Conservation (phyloP, 257 asterid species). For the Solanum medicagineum region DNA sequence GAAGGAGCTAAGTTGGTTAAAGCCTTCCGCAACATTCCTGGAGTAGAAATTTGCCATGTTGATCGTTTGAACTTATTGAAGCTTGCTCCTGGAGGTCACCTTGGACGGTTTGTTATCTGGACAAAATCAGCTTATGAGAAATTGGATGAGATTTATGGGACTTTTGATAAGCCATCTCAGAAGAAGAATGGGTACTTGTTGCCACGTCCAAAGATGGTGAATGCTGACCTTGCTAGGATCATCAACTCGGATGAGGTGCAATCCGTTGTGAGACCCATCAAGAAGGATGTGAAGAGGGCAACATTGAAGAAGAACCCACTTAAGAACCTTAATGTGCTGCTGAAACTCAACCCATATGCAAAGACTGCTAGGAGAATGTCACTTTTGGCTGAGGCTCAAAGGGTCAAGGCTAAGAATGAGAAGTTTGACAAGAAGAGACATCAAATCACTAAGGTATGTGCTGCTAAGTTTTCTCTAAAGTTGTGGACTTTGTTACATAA, state of each 20-base stretch:
- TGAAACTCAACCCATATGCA: slow-evolving; percentile 80
- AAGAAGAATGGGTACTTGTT: slow-evolving; percentile 61
- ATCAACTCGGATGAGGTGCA: slow-evolving; percentile 87
- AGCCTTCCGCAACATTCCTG: slow-evolving; percentile 75
- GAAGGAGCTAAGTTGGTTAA: slow-evolving; percentile 72
- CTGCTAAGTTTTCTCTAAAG: not conserved
- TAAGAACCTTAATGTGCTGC: slow-evolving; percentile 11
- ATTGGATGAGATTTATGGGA: slow-evolving; percentile 56
- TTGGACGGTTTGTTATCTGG: slow-evolving; percentile 74
- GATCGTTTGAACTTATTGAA: slow-evolving; percentile 49
- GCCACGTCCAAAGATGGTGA: slow-evolving; percentile 69
- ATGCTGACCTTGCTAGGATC: slow-evolving; percentile 76
- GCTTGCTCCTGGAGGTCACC: slow-evolving; percentile 81
- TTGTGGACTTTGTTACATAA: not conserved
- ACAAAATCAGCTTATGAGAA: slow-evolving; percentile 76
- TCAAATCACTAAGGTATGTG: slow-evolving; percentile 52
- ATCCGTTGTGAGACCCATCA: slow-evolving; percentile 73
- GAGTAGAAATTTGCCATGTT: slow-evolving; percentile 62
- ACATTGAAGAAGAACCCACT: slow-evolving; percentile 4
- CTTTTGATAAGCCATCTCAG: slow-evolving; percentile 55
- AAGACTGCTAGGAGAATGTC: slow-evolving; percentile 69
- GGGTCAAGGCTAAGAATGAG: slow-evolving; percentile 67
- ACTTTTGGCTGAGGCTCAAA: slow-evolving; percentile 70
- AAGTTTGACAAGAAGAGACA: slow-evolving; percentile 66
- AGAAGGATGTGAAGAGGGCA: slow-evolving; percentile 32